Evolutionary conservation across 495 filamentous ascomycete genomes (phyloP), one percentile per base, ranked within the genome.

Genomic region (Platismatia glauca): DNA sequence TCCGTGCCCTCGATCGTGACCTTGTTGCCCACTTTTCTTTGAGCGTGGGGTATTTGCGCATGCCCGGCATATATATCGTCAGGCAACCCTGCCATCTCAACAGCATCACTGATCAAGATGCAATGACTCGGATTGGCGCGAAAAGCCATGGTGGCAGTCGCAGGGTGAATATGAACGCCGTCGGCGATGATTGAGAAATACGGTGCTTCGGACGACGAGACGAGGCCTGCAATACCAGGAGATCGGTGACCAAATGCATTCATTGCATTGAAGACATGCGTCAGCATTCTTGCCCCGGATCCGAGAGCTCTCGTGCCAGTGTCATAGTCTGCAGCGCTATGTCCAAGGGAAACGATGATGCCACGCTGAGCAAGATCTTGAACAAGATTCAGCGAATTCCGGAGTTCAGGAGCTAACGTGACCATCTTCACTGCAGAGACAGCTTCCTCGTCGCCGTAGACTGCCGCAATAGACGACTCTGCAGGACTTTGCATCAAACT

Each of bases 201-300:
- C 0, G 84, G 84, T 4, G 73, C 66, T 34, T 75, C 71, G 6
- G 71, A 72, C 55, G 55, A 64, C 57, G 68, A 63, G 31, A 95
- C 74, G 0, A 91, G 78, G 27, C 90, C 90, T 69, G 93, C 91
- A 66, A 93, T 82, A 48, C 90, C 89, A 0, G 90, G 89, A 71
- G 91, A 87, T 43, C 90, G 86, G 77, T 93, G 89, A 71, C 90
- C 88, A 11, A 93, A 83, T 20, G 88, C 88, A 7, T 84, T 81
- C 89, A 95, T 95, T 20, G 89, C 90, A 69, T 95, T 95, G 79
- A 94, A 95, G 3, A 95, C 79, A 69, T 95, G 90, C 2, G 90
- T 95, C 39, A 95, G 83, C 88, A 90, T 92, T 35, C 78, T 89
- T 3, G 87, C 89, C 50, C 90, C 90, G 27, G 81, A 73, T n/a